These are phyloP conservation scores for Tubosaeta brunneosetosa DNA, from an alignment of 768 basidiomycete species.

Conservation along the genomic window DNA sequence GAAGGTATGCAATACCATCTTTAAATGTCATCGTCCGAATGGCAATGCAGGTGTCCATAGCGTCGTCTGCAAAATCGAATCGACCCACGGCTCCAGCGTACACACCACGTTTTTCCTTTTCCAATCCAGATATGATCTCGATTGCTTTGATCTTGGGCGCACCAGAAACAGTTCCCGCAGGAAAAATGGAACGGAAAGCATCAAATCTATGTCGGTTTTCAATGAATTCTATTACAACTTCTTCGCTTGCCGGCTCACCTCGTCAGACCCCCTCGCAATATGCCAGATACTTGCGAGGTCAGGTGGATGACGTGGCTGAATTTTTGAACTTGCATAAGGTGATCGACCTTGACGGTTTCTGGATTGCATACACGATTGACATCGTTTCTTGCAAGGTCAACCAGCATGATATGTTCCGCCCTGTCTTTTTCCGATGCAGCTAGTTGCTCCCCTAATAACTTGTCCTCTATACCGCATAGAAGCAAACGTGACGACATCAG, in stretches of 20 bases:
- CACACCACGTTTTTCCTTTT: constrained; percentile 85
- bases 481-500: constrained; percentile 3
- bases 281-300: constrained; percentile 91
- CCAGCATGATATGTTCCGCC: constrained; percentile 98
- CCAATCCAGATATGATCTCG: constrained; percentile 82
- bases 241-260: constrained; percentile 45
- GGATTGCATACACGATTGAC: constrained; percentile 97
- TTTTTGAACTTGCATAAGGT: constrained; percentile 88
- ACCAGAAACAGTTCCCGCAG: constrained; percentile 96
- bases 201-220: constrained; percentile 63
- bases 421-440: constrained; percentile 88
- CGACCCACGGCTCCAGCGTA: constrained; percentile 98
- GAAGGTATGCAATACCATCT: constrained; percentile 83
- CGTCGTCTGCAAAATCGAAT: constrained; percentile 91
- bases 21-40: constrained; percentile 98
- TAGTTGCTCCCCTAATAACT: constrained; percentile 65
- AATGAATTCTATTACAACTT: constrained; percentile 4
- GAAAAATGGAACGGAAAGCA: constrained; percentile 98
- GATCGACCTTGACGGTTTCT: constrained; percentile 92
- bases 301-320: constrained; percentile 98
- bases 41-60: constrained; percentile 98
- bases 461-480: constrained; percentile 68
- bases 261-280: constrained; percentile 73
- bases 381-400: constrained; percentile 96
- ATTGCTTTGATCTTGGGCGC: constrained; percentile 99